A percentile compares a stretch with the other conserved stretches of the same genome.
Conservation (phyloP, 2,329 filamentous ascomycete species). For the Penicillium sp. region DNA sequence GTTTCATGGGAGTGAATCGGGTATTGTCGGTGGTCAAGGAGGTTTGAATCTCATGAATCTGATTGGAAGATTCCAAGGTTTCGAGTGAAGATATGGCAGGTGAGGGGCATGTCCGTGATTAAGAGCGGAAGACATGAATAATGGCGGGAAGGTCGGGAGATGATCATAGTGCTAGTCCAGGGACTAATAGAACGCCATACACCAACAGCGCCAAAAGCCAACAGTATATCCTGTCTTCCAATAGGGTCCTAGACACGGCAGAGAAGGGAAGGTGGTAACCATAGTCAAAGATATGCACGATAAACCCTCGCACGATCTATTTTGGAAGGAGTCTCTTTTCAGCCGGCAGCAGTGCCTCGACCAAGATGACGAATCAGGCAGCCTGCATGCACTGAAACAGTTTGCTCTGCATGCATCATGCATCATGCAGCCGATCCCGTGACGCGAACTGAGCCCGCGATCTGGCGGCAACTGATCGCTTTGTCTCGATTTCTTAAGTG, state of each 20-base stretch:
- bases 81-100: not conserved
- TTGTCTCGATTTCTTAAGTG: not conserved
- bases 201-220: not conserved
- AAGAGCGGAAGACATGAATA: conserved; percentile 1
- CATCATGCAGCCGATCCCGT: conserved; percentile 7
- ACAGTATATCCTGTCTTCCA: not conserved
- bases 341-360: not conserved
- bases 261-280: not conserved
- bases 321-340: conserved; percentile 5
- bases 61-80: not conserved
- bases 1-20: conserved; percentile 3
- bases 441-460: conserved; percentile 1
- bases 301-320: not conserved
- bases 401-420: conserved; percentile 13
- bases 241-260: not conserved
- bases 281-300: not conserved
- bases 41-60: not conserved
- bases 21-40: conserved; percentile 7
- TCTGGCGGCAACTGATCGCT: not conserved
- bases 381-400: conserved; percentile 10
- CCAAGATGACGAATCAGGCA: conserved; percentile 3
- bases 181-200: not conserved
- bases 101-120: not conserved
- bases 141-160: conserved; percentile 1
- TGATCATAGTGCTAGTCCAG: not conserved